Evolutionary conservation across 371 early-diverging fungal genomes (phyloP).

Genomic region (Circinella umbellata): DNA sequence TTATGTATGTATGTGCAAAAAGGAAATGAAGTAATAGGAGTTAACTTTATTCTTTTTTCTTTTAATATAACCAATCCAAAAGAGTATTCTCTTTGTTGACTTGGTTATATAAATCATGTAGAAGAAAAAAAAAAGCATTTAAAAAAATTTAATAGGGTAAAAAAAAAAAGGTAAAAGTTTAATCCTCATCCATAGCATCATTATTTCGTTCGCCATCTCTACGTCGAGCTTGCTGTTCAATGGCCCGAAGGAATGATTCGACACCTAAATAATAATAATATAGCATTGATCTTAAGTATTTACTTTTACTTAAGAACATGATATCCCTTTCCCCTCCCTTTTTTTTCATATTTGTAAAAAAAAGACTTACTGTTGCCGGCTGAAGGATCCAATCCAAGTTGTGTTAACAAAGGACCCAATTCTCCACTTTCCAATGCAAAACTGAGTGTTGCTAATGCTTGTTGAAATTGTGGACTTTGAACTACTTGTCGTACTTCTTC

Average conservation of each 20-base stretch:
- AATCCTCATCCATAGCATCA: constrained; percentile 48
- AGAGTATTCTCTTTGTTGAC: no score
- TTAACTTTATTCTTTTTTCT: no score
- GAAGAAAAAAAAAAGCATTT: neutral
- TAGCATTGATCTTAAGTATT: neutral
- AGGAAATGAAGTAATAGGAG: no score
- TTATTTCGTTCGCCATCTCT: constrained; percentile 30
- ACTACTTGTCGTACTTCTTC: constrained; percentile 66
- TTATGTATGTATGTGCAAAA: no score
- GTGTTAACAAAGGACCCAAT: constrained; percentile 65
- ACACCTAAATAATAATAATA: constrained; percentile 48
- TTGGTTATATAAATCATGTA: neutral
- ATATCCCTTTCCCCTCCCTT: no score
- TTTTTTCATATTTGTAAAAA: neutral
- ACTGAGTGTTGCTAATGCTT: constrained; percentile 68
- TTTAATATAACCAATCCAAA: no score
- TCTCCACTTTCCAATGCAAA: constrained; percentile 73
- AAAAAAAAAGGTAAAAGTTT: neutral
- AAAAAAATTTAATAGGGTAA: no score
- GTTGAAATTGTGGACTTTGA: constrained; percentile 72
- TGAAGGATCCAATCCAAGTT: constrained; percentile 64
- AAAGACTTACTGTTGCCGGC: constrained; percentile 41
- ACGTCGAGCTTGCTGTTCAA: constrained; percentile 64
- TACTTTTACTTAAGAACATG: no score
- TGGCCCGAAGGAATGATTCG: constrained; percentile 68